These are phyloP conservation scores for Bryoerythrophyllum caledonicum DNA, from an alignment of 225 moss, liverwort and hornwort species.

Conservation along the genomic window DNA sequence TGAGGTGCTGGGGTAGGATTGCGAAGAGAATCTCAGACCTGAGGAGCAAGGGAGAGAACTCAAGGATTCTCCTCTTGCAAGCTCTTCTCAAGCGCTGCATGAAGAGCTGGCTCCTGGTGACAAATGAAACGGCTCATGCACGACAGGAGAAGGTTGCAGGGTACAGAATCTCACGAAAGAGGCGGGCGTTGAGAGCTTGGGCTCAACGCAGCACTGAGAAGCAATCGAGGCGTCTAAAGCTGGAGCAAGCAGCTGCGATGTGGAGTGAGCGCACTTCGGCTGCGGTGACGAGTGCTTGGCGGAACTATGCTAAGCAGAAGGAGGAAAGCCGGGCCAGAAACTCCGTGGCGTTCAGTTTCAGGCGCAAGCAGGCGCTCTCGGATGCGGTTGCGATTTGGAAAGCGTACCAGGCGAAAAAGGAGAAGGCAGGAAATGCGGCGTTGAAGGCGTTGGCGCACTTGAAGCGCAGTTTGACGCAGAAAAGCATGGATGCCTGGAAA, in stretches of 20 bases:
- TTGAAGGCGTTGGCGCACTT: constrained; percentile 42
- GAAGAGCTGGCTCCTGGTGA: constrained; percentile 34
- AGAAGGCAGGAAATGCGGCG: constrained; percentile 16
- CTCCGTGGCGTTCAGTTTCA: constrained; percentile 21
- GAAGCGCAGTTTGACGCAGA: constrained; percentile 28
- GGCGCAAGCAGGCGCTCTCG: constrained; percentile 30
- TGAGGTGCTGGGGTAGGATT: constrained; percentile 36
- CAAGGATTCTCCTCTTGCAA: constrained; percentile 12
- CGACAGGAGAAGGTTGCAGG: constrained; percentile 14
- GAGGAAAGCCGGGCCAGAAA: background rate
- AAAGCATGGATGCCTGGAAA: constrained; percentile 42
- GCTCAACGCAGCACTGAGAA: constrained; percentile 20
- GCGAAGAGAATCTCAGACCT: constrained; percentile 16
- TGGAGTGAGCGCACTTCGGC: background rate
- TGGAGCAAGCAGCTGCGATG: constrained; percentile 21
- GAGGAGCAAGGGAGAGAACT: constrained; percentile 14
- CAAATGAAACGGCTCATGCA: background rate
- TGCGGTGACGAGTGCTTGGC: constrained; percentile 36
- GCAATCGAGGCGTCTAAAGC: constrained; percentile 24
- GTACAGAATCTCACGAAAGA: constrained; percentile 10
- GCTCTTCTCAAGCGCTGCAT: constrained; percentile 28
- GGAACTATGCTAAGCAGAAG: constrained; percentile 26
- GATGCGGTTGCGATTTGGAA: constrained; percentile 41
- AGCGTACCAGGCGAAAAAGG: constrained; percentile 32
- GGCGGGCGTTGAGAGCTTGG: constrained; percentile 32